Base-by-base conservation (phyloP, 495 filamentous ascomycete species). In the Lineolata rhizophorae region DNA sequence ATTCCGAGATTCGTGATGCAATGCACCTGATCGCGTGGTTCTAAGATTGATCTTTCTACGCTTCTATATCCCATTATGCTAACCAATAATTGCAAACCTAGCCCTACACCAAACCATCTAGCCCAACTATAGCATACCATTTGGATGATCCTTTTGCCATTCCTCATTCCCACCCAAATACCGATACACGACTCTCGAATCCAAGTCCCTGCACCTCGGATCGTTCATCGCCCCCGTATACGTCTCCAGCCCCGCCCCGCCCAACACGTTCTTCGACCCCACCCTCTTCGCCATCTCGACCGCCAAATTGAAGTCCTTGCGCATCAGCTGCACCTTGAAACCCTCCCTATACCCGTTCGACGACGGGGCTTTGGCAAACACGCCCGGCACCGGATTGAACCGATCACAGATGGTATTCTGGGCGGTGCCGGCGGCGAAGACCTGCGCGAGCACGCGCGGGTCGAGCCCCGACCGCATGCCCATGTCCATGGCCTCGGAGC, bases 251-350 rank as follows among this genome's bases (percentile, higher is more conserved):
- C 55, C 59, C 4, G 22, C 35, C 16, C 49, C 37, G 1, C 58
- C 62, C 10, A 67, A 35, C 0, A 49, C 51, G 32, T 57, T 45
- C 36, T 47, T 51, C 9, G 55, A 47, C 0, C 55, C 64, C 8
- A 62, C 53, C 5, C 50, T 36, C 32, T 55, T 35, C 12, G 60
- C 63, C 49, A 55, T 54, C 5, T 60, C 55, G 0, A 62, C 42
- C 1, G 62, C 64, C 16, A 68, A 34, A 13, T 46, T 43, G 20
- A 67, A 56, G 41, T 67, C 63, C 45, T 63, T 67, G 31, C 44
- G 48, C 62, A 67, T 66, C 36, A 67, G 39, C 37, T 64, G 48
- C 4, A 68, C 53, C 27, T 58, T 54, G 35, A 68, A 67, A 0
- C 62, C 64, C 10, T 53, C 49, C 31, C 50, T 34, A 40, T 67